phyloP scores from a whole-genome alignment of 306 rosid genomes.

The Echinosophora koreensis region DNA sequence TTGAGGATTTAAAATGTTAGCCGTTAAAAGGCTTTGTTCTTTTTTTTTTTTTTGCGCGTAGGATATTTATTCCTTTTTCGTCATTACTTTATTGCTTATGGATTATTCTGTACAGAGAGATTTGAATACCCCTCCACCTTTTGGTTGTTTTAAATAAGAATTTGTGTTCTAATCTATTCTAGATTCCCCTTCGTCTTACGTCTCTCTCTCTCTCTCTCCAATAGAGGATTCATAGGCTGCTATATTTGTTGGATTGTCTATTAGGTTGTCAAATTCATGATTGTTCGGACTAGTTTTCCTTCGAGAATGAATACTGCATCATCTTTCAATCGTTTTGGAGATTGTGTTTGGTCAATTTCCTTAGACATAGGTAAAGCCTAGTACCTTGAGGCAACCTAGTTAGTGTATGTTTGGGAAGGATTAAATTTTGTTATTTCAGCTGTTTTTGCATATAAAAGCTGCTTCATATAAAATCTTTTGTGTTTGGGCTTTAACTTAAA shows the following conservation, averaged over 20 bases:
- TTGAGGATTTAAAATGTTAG: neutral
- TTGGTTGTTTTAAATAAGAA: neutral
- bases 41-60: neutral
- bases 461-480: too few species aligned
- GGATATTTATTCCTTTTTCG: neutral
- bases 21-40: neutral
- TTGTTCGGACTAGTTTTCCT: neutral
- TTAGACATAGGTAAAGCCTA: neutral
- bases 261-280: neutral
- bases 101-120: neutral
- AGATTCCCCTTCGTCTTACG: neutral
- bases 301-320: neutral
- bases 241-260: neutral
- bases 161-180: neutral
- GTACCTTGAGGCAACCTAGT: neutral
- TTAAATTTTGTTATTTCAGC: too few species aligned
- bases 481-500: too few species aligned
- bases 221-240: conserved; percentile 2
- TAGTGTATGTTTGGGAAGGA: too few species aligned
- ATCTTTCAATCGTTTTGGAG: neutral
- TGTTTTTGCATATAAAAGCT: too few species aligned
- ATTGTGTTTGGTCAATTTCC: neutral
- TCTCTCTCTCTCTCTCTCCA: neutral
- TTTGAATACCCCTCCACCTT: neutral
- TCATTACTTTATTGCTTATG: neutral